Conservation (phyloP, 2,329 filamentous ascomycete genomes). For the Pseudocercospora cruenta region DNA sequence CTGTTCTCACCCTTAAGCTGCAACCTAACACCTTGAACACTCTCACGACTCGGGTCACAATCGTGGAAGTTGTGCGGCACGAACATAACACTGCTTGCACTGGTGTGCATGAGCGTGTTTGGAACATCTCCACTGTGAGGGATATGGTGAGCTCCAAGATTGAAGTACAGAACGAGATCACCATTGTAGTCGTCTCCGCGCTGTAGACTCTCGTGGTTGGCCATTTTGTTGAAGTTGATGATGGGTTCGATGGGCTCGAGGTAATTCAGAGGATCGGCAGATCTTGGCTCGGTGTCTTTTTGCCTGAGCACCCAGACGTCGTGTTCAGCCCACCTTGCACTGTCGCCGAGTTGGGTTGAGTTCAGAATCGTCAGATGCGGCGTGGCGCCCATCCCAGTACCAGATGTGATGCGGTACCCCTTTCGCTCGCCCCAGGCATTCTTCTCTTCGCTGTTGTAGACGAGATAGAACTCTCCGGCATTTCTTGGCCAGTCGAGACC, state of each 20-base stretch:
- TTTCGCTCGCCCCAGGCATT: constrained; percentile 49
- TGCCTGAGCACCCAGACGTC: constrained; percentile 57
- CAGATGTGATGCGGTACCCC: constrained; percentile 49
- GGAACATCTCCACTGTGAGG: constrained; percentile 39
- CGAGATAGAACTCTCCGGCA: constrained; percentile 45
- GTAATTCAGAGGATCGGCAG: constrained; percentile 52
- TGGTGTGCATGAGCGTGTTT: constrained; percentile 39
- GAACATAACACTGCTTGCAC: constrained; percentile 37
- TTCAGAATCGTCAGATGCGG: constrained; percentile 55
- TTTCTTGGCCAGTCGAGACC: constrained; percentile 44
- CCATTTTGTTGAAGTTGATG: constrained; percentile 56
- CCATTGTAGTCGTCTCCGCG: constrained; percentile 40
- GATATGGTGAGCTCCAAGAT: constrained; percentile 57
- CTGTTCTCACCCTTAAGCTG: constrained; percentile 33
- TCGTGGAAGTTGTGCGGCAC: constrained; percentile 39
- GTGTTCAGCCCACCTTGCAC: constrained; percentile 55
- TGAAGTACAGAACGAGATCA: constrained; percentile 53
- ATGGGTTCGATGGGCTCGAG: constrained; percentile 53
- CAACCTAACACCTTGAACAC: constrained; percentile 37
- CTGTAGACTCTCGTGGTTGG: constrained; percentile 51
- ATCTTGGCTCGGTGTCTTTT: constrained; percentile 57
- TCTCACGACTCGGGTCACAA: constrained; percentile 33
- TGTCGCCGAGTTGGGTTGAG: constrained; percentile 51
- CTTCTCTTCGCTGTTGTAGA: constrained; percentile 42
- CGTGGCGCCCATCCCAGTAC: constrained; percentile 41